Evolutionary conservation across 495 filamentous ascomycete species (phyloP).

Genomic region (Usnea hakonensis): DNA sequence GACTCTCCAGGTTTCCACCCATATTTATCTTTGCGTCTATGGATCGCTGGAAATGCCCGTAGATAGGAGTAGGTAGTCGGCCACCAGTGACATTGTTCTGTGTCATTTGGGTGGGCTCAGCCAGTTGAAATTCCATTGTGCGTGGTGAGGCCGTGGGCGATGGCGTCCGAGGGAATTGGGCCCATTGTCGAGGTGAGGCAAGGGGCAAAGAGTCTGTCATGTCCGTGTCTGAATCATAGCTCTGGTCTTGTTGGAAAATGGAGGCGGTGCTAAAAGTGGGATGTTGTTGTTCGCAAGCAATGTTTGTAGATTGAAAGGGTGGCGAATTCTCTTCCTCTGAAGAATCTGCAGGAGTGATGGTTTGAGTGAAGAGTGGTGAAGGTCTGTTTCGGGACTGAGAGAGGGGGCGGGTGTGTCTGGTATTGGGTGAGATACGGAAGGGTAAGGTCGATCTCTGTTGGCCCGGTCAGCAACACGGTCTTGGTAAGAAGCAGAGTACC

Average conservation of each 20-base stretch:
- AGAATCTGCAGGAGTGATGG: conserved; percentile 37
- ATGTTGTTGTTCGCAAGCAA: background rate
- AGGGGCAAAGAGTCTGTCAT: conserved; percentile 36
- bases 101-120: conserved; percentile 16
- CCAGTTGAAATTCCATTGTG: conserved; percentile 26
- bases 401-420: conserved; percentile 16
- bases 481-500: background rate
- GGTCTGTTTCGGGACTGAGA: conserved; percentile 20
- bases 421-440: conserved; percentile 30
- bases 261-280: conserved; percentile 7
- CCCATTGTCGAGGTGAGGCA: conserved; percentile 32
- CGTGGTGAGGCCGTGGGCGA: conserved; percentile 27
- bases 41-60: conserved; percentile 31
- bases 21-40: conserved; percentile 25
- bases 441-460: conserved; percentile 31
- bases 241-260: conserved; percentile 17
- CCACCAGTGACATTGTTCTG: conserved; percentile 25
- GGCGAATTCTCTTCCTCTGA: conserved; percentile 34
- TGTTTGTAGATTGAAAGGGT: conserved; percentile 11
- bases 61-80: conserved; percentile 36
- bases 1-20: conserved; percentile 20
- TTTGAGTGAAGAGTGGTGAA: conserved; percentile 25
- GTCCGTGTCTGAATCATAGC: conserved; percentile 45
- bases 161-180: conserved; percentile 17
- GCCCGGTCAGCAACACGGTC: background rate